These are phyloP conservation scores for Westerdykella ornata DNA, from an alignment of 2,329 filamentous ascomycete genomes.

Conservation along the genomic window DNA sequence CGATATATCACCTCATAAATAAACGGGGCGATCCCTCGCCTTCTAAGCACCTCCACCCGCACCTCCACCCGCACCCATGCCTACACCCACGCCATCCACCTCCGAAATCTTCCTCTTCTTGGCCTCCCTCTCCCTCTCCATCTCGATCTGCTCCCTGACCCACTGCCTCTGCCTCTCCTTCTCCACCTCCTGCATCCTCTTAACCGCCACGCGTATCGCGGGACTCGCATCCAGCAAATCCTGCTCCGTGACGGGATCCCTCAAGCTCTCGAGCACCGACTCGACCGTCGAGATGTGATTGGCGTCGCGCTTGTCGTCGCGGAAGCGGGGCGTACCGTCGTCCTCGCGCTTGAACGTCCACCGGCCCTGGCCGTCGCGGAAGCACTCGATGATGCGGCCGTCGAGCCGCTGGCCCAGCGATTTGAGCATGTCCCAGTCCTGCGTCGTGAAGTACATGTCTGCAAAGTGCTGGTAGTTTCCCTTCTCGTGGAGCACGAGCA, in stretches of 20 bases:
- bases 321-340: constrained; percentile 61
- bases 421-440: constrained; percentile 83
- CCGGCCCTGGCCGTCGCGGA: constrained; percentile 62
- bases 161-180: constrained; percentile 12
- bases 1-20: no score
- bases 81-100: constrained; percentile 1
- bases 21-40: no score
- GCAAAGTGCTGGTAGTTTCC: constrained; percentile 60
- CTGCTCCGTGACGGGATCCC: constrained; percentile 73
- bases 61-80: no score
- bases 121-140: constrained; percentile 13
- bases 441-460: constrained; percentile 58
- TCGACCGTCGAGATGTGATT: constrained; percentile 81
- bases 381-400: constrained; percentile 84
- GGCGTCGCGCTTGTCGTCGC: constrained; percentile 86
- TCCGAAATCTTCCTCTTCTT: constrained; percentile 34
- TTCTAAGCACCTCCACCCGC: no score
- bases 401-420: constrained; percentile 66
- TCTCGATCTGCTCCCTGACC: constrained; percentile 9
- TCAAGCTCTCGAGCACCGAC: constrained; percentile 84
- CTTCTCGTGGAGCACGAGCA: constrained; percentile 63
- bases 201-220: constrained; percentile 74
- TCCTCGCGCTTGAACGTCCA: constrained; percentile 65
- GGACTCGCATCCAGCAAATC: constrained; percentile 66
- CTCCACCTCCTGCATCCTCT: constrained; percentile 49